Base-by-base conservation (phyloP, 1,284 basidiomycete species). In the Austroboletus niveus region DNA sequence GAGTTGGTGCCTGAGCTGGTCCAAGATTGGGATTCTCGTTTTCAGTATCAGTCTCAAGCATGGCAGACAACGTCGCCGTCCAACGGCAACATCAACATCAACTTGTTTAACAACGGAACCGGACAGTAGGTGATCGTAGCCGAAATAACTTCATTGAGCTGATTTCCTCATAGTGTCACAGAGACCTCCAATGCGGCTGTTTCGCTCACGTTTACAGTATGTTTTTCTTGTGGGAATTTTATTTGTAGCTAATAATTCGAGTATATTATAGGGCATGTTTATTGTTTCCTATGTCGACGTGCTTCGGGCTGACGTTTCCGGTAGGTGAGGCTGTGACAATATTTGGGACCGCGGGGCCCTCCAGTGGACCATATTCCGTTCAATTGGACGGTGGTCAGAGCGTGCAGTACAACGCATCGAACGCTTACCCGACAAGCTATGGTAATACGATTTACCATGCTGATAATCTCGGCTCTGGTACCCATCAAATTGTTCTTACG, bases 141-240 rank as follows among this genome's bases (percentile, higher is more conserved):
- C 8, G n/a, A 29, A 29, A 36, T 7, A n/a, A 8, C 35, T 47
- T 29, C 22, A 36, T 39, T 14, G 9, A 8, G 15, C 42, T 55
- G 31, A 61, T 42, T 15, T 40, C 20, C 8, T 36, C 20, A 1
- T 32, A 72, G 69, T 10, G 48, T 60, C 36, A 71, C 69, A 8
- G 49, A 52, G 22, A 40, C 45, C 8, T 42, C 42, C 9, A 47
- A 48, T 22, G 70, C 68, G 4, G 61, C 34, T 9, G 60, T 63
- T 11, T 56, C 57, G 4, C 64, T 68, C 17, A 60, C 56, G 20
- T 72, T 72, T 32, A 55, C 36, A 58, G 70, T 69, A 48, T n/a
- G 70, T 3, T 3, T 31, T 12, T 31, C 43, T 15, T 35, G 5
- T 42, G 42, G 6, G 5, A 34, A 11, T 31, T 10, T 39, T 17